Evolutionary conservation across 495 filamentous ascomycete species (phyloP), one percentile per base, ranked within the genome.

Genomic region (Massariosphaeria phaeospora): DNA sequence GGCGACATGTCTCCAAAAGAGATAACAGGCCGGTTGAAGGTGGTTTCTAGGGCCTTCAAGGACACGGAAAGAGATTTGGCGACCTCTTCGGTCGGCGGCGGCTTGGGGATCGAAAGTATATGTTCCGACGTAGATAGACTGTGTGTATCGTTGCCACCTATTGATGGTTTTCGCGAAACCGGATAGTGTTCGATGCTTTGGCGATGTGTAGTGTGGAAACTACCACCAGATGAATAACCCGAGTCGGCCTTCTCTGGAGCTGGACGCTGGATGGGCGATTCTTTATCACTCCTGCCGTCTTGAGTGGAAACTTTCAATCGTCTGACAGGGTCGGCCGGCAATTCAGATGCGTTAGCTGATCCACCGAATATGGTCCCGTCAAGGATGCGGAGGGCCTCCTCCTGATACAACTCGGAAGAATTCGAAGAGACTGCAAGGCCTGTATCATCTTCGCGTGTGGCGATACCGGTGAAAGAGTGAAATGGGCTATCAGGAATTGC

Each of bases 111-210:
- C 25, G 50, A 42, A 20, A 68, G 55, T 44, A 64, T 66, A 23
- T 65, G 38, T n/a, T 65, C 53, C 29, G 65, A 63, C 0, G 59
- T 67, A 54, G 67, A 67, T 6, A 67, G 50, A 47, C 66, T 69
- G 30, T 51, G 24, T 30, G 46, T 31, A 26, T 61, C 63, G 25
- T 62, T 59, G 17, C 63, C 64, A 45, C 55, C 26, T 6, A 52
- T 33, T 18, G 54, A 34, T 55, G 36, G 1, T 27, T 46, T 35
- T 20, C 57, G 43, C 23, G 40, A 23, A 24, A 44, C 15, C 17
- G 41, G 27, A 30, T 24, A 40, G 24, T 50, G 27, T 46, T 42
- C 29, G 52, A 47, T 44, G 43, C n/a, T 15, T 36, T 52, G 21
- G 12, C 18, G 31, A 20, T 52, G 41, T 13, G 45, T 31, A 11